Percentiles rank a stretch among this genome's conserved stretches.
These are phyloP conservation scores for Apiotrichum laibachii DNA, from an alignment of 1,284 basidiomycete genomes.

Conservation along the genomic window DNA sequence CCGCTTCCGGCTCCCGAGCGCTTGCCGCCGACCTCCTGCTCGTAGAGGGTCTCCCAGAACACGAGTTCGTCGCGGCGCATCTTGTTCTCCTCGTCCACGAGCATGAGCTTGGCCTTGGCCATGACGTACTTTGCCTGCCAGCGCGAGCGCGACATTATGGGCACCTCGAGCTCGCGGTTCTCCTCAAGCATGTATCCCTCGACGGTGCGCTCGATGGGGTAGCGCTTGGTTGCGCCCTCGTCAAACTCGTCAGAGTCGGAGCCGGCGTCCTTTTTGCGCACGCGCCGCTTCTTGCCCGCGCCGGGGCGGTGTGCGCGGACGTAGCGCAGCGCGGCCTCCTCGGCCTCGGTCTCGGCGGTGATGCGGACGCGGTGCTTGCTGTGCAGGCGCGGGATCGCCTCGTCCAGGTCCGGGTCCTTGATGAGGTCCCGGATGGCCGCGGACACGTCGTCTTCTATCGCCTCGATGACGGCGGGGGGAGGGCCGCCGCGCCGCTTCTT, in stretches of 20 bases:
- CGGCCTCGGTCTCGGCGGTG: slow-evolving; percentile 10
- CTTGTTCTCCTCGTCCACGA: slow-evolving; percentile 46
- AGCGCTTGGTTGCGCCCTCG: slow-evolving; percentile 22
- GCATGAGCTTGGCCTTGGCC: slow-evolving; percentile 49
- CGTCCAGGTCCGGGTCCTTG: slow-evolving; percentile 22
- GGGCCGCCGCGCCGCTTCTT: slow-evolving; percentile 8
- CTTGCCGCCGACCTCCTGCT: background rate
- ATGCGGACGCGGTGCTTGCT: slow-evolving; percentile 12
- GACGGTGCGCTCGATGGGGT: slow-evolving; percentile 23
- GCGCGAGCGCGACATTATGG: slow-evolving; percentile 30
- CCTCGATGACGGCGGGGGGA: background rate
- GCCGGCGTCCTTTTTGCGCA: slow-evolving; percentile 14
- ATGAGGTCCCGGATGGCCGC: slow-evolving; percentile 19
- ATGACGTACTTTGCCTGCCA: slow-evolving; percentile 46
- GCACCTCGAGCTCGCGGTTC: slow-evolving; percentile 24
- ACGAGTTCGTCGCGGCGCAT: slow-evolving; percentile 38
- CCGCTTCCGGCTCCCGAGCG: background rate
- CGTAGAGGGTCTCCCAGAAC: slow-evolving; percentile 14
- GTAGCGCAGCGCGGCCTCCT: slow-evolving; percentile 17
- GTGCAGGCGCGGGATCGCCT: slow-evolving; percentile 19
- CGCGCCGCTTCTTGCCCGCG: slow-evolving; percentile 16
- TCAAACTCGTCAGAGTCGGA: slow-evolving; percentile 28
- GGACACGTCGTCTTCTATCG: slow-evolving; percentile 17
- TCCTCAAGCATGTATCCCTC: slow-evolving; percentile 22
- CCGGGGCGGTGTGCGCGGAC: slow-evolving; percentile 21